These are phyloP conservation scores for Tylopilus sp. DNA, from an alignment of 768 basidiomycete species.

Conservation along the genomic window DNA sequence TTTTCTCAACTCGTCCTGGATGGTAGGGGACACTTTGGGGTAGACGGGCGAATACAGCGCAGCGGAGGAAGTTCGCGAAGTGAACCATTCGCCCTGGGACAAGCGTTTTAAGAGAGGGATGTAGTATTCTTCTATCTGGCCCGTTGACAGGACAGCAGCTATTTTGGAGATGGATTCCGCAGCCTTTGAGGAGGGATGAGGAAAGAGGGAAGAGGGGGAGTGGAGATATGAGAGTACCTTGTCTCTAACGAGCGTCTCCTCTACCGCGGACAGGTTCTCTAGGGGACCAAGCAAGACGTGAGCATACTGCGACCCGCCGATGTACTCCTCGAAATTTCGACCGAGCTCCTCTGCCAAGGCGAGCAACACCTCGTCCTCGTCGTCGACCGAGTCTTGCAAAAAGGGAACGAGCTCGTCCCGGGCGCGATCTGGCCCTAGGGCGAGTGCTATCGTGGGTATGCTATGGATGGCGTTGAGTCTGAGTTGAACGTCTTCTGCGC, in stretches of 20 bases:
- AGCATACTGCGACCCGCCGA: slow-evolving; percentile 85
- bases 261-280: slow-evolving; percentile 93
- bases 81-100: slow-evolving; percentile 97
- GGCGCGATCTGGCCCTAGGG: slow-evolving; percentile 91
- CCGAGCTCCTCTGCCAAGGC: slow-evolving; percentile 96
- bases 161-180: slow-evolving; percentile 94
- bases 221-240: slow-evolving; percentile 58
- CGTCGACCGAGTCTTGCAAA: slow-evolving; percentile 97
- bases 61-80: slow-evolving; percentile 92
- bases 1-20: slow-evolving; percentile 87
- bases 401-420: slow-evolving; percentile 95
- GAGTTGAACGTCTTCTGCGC: slow-evolving; percentile 95
- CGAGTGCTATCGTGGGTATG: slow-evolving; percentile 96
- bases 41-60: slow-evolving; percentile 92
- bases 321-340: slow-evolving; percentile 87
- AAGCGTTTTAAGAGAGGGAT: slow-evolving; percentile 89
- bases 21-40: slow-evolving; percentile 61
- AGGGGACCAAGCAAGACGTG: slow-evolving; percentile 88
- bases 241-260: slow-evolving; percentile 96
- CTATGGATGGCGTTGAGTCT: slow-evolving; percentile 96
- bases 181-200: slow-evolving; percentile 52
- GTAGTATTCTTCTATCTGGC: slow-evolving; percentile 85
- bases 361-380: slow-evolving; percentile 96
- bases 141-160: slow-evolving; percentile 67
- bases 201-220: neutral